phyloP scores from a whole-genome alignment of 2,329 filamentous ascomycete genomes.

The Zasmidium cellare region DNA sequence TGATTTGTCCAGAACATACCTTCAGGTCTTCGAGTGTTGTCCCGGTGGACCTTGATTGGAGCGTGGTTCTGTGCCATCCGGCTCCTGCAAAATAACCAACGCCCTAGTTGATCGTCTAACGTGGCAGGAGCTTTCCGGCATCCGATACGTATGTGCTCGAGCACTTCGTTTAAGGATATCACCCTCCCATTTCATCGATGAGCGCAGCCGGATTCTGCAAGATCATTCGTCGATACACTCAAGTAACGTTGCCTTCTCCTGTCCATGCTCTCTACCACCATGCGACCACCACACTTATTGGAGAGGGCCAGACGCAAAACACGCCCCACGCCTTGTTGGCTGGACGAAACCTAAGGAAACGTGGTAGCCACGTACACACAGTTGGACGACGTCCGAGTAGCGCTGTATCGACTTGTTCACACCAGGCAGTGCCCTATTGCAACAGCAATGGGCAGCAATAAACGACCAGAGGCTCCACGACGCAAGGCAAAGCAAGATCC shows the following conservation, averaged over 20 bases:
- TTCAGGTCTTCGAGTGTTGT: background rate
- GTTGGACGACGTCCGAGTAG: background rate
- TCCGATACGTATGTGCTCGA: background rate
- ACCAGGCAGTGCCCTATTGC: background rate
- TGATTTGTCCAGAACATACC: background rate
- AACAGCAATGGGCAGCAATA: background rate
- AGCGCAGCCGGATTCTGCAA: background rate
- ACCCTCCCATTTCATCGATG: background rate
- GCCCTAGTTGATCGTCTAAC: background rate
- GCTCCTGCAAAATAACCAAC: background rate
- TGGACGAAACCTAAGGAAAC: constrained; percentile 1
- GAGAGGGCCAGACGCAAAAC: background rate
- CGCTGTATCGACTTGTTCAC: background rate
- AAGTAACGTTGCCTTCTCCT: background rate
- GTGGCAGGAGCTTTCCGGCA: background rate
- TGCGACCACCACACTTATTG: background rate
- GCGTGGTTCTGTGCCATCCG: background rate
- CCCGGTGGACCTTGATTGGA: background rate
- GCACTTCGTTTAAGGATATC: background rate
- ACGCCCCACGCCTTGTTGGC: background rate
- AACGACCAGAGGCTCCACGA: background rate
- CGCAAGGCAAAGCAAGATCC: background rate
- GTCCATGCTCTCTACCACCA: background rate
- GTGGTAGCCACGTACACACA: constrained; percentile 5
- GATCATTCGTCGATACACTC: background rate